A percentile compares a stretch with the other conserved stretches of the same genome.
Evolutionary conservation across 352 stramenopile species (phyloP).

Genomic region (Globisporangium abappressorium): DNA sequence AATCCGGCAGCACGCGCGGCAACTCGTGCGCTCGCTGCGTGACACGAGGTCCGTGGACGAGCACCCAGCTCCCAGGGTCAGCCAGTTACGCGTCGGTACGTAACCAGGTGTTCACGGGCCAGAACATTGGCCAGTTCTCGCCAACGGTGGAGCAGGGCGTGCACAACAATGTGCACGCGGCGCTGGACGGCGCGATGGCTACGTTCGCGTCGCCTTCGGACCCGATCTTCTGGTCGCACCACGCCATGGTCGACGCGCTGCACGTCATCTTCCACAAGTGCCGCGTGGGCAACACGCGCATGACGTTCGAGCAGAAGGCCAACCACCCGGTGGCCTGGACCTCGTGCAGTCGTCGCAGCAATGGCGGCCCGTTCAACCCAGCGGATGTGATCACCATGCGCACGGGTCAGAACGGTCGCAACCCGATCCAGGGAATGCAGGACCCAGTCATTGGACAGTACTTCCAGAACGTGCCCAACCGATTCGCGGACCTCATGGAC

Average conservation of each 20-base stretch:
- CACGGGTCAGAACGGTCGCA: conserved; percentile 26
- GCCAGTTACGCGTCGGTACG: conserved; percentile 43
- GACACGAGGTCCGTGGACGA: conserved; percentile 23
- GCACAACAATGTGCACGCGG: conserved; percentile 52
- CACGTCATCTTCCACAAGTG: conserved; percentile 63
- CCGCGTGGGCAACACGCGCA: conserved; percentile 19
- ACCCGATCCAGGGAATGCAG: conserved; percentile 16
- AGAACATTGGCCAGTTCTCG: conserved; percentile 23
- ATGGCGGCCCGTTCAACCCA: conserved; percentile 3
- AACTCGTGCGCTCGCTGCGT: conserved; percentile 39
- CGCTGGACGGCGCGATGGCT: conserved; percentile 40
- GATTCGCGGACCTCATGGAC: conserved; percentile 17
- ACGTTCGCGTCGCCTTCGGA: conserved; percentile 48
- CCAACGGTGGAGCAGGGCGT: conserved; percentile 35
- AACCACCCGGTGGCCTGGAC: conserved; percentile 21
- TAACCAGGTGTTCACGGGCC: conserved; percentile 41
- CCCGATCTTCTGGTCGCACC: conserved; percentile 61
- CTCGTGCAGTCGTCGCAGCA: conserved; percentile 17
- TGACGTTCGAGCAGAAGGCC: conserved; percentile 31
- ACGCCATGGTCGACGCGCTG: conserved; percentile 43
- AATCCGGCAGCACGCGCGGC: conserved; percentile 22
- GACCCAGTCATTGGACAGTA: conserved; percentile 34
- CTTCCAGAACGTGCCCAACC: conserved; percentile 47
- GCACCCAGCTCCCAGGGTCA: conserved; percentile 27
- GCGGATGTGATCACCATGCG: conserved; percentile 27